Evolutionary conservation across 2,329 filamentous ascomycete genomes (phyloP).

Genomic region (Trichoderma brevicompactum): DNA sequence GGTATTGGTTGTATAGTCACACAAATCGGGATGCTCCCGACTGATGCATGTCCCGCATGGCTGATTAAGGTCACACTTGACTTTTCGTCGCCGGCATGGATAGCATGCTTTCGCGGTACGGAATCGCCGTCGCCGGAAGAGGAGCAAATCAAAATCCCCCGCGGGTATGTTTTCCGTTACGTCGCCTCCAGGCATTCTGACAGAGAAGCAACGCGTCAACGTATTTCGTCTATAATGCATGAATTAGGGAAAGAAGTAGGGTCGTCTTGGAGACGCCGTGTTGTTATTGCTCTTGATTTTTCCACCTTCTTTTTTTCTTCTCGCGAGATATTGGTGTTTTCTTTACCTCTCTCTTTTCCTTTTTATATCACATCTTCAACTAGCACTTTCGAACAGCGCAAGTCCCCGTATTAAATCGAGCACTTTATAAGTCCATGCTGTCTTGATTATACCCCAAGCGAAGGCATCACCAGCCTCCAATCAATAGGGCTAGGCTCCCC

Average conservation of each 20-base stretch:
- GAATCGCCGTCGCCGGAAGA: conserved; percentile 16
- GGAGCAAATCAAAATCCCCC: conserved; percentile 14
- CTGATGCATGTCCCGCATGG: conserved; percentile 22
- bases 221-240: not conserved
- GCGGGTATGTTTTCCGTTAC: conserved; percentile 13
- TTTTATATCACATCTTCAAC: not conserved
- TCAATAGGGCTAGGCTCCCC: conserved; percentile 19
- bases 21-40: conserved; percentile 20
- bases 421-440: conserved; percentile 19
- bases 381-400: not conserved
- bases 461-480: conserved; percentile 9
- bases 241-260: not conserved
- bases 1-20: conserved; percentile 23
- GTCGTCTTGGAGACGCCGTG: not conserved
- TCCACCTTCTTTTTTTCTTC: not conserved
- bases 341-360: not conserved
- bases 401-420: not conserved
- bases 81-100: conserved; percentile 18
- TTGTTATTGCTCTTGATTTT: conserved; percentile 7
- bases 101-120: conserved; percentile 18
- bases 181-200: conserved; percentile 17
- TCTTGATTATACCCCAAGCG: conserved; percentile 2
- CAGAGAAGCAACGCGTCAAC: conserved; percentile 1
- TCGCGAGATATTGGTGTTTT: conserved; percentile 6
- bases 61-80: conserved; percentile 24